These are phyloP conservation scores for Mollisiaceae sp. DNA, from an alignment of 2,329 filamentous ascomycete species.

Conservation along the genomic window DNA sequence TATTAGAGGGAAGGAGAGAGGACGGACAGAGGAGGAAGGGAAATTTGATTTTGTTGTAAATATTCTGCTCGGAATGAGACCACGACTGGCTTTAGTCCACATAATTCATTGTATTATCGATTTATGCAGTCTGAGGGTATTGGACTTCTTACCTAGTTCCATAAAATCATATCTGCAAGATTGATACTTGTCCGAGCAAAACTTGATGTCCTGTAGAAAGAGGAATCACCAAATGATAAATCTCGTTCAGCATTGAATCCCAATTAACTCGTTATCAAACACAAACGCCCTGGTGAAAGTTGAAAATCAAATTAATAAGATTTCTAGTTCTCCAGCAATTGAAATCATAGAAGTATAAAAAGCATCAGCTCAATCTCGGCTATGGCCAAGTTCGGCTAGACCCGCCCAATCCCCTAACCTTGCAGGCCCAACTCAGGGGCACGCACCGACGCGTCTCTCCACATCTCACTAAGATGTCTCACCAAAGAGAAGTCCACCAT, in stretches of 20 bases:
- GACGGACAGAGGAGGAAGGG: background rate
- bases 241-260: no score
- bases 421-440: background rate
- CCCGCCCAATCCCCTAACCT: background rate
- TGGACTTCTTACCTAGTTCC: background rate
- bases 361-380: slow-evolving; percentile 4
- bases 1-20: background rate
- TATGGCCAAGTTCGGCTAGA: background rate
- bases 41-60: slow-evolving; percentile 4
- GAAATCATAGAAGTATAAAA: background rate
- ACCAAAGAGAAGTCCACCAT: background rate
- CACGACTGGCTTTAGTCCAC: slow-evolving; percentile 1
- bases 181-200: no score
- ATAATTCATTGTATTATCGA: background rate
- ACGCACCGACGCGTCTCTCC: slow-evolving; percentile 6
- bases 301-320: no score
- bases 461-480: background rate
- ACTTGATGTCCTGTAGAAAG: no score
- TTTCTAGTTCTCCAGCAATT: no score
- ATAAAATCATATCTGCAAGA: no score
- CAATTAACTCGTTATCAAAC: no score
- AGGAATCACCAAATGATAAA: no score
- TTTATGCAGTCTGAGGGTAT: background rate
- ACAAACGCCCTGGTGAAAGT: no score
- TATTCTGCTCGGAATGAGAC: background rate